These are phyloP conservation scores for Sisymbrium irio DNA, from an alignment of 345 rosid species.

Conservation along the genomic window DNA sequence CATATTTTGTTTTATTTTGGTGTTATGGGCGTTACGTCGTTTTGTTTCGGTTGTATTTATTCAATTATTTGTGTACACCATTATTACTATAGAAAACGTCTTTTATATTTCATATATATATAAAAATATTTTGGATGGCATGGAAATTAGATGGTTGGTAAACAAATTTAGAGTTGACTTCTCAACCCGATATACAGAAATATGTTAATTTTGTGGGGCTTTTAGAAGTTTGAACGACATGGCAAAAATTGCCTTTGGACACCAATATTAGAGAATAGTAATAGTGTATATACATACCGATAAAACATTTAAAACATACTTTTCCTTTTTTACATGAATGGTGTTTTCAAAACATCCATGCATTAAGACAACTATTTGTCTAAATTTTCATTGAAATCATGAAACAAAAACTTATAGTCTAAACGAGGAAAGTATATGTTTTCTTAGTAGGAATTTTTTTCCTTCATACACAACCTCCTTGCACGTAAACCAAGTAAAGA, in stretches of 20 bases:
- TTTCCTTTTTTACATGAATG: neutral
- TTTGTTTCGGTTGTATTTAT: neutral
- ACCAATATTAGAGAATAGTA: neutral
- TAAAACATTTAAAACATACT: neutral
- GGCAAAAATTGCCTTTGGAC: neutral
- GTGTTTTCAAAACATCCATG: neutral
- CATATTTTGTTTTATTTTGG: neutral
- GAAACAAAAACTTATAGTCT: neutral
- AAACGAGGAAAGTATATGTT: neutral
- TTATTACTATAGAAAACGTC: neutral
- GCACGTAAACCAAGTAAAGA: neutral
- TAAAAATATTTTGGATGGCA: neutral
- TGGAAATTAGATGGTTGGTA: constrained; percentile 9
- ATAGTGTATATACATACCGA: neutral
- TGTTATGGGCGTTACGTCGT: neutral
- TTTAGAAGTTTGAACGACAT: neutral
- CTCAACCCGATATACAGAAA: neutral
- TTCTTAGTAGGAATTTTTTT: neutral
- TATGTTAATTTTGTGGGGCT: neutral
- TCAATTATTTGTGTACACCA: constrained; percentile 3
- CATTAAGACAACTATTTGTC: neutral
- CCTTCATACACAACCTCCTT: constrained; percentile 9
- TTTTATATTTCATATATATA: neutral
- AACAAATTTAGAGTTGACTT: constrained; percentile 28
- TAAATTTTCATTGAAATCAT: neutral